phyloP scores from a whole-genome alignment of 768 basidiomycete genomes.

The Leccinum aurantiacum region DNA sequence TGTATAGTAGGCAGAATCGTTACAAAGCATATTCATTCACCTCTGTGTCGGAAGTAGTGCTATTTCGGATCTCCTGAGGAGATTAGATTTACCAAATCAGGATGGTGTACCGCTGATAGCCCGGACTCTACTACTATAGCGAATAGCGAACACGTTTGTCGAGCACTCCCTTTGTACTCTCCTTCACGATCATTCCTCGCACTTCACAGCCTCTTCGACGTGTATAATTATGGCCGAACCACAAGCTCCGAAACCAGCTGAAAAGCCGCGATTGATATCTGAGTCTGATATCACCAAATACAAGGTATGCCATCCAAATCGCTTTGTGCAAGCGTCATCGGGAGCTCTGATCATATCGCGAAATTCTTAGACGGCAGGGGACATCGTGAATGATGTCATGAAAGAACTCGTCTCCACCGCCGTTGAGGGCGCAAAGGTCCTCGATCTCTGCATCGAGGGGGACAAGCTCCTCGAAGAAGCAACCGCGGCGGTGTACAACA shows the following conservation, averaged over 20 bases:
- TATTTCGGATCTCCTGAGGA: neutral
- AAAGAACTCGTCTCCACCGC: conserved; percentile 78
- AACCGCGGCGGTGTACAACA: conserved; percentile 86
- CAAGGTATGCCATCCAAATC: conserved; percentile 51
- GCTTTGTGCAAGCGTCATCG: conserved; percentile 13
- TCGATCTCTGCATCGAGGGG: conserved; percentile 91
- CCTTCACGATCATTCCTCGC: conserved; percentile 7
- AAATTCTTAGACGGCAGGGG: conserved; percentile 72
- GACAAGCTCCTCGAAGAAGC: conserved; percentile 91
- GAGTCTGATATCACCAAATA: conserved; percentile 85
- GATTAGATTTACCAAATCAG: conserved; percentile 27
- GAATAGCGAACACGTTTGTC: conserved; percentile 9
- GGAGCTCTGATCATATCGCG: conserved; percentile 9
- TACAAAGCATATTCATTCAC: conserved; percentile 14
- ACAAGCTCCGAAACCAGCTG: conserved; percentile 44
- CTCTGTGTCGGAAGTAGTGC: neutral
- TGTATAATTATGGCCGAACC: conserved; percentile 57
- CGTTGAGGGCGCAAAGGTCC: conserved; percentile 79
- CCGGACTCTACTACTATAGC: neutral
- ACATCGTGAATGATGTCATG: conserved; percentile 82
- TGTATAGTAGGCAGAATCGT: conserved; percentile 28
- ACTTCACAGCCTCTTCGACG: conserved; percentile 7
- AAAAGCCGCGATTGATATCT: conserved; percentile 54
- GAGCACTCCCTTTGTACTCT: conserved; percentile 1
- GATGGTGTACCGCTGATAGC: conserved; percentile 1